Conservation (phyloP, 2,329 filamentous ascomycete genomes). For the Balansia obtecta region DNA sequence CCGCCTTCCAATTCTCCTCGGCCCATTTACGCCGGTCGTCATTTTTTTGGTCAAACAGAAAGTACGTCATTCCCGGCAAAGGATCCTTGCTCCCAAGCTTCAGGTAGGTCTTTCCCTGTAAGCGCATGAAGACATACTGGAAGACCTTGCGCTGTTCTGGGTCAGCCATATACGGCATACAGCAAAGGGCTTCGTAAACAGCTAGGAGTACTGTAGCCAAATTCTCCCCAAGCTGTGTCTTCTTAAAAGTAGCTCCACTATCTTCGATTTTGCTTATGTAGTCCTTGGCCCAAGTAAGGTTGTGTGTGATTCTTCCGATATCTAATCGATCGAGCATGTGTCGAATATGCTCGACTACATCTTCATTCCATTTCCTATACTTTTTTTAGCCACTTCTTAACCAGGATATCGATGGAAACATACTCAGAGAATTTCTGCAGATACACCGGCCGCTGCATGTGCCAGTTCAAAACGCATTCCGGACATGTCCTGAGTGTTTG, state of each 20-base stretch:
- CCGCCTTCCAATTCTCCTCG: conserved; percentile 27
- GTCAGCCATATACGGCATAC: conserved; percentile 59
- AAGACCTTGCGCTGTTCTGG: conserved; percentile 47
- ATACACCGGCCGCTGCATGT: conserved; percentile 52
- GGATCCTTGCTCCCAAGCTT: conserved; percentile 60
- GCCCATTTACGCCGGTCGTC: conserved; percentile 38
- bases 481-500: conserved; percentile 51
- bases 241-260: conserved; percentile 32
- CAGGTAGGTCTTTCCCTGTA: conserved; percentile 60
- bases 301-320: conserved; percentile 46
- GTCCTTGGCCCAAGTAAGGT: conserved; percentile 42
- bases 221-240: conserved; percentile 31
- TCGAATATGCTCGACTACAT: conserved; percentile 37
- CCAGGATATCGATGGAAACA: not conserved
- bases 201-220: conserved; percentile 56
- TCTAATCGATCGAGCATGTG: conserved; percentile 47
- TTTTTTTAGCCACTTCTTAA: conserved; percentile 10
- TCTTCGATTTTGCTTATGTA: conserved; percentile 41
- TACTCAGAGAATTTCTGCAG: conserved; percentile 51
- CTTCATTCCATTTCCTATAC: conserved; percentile 33
- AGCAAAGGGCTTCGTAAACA: conserved; percentile 81
- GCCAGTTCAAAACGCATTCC: conserved; percentile 61
- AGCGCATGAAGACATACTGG: conserved; percentile 68
- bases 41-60: conserved; percentile 56
- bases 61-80: conserved; percentile 72